A percentile compares a stretch with the other conserved stretches of the same genome.
Evolutionary conservation across 1,139 yeast genomes (phyloP).

Genomic region (Kurtzmaniella quercitrusa): DNA sequence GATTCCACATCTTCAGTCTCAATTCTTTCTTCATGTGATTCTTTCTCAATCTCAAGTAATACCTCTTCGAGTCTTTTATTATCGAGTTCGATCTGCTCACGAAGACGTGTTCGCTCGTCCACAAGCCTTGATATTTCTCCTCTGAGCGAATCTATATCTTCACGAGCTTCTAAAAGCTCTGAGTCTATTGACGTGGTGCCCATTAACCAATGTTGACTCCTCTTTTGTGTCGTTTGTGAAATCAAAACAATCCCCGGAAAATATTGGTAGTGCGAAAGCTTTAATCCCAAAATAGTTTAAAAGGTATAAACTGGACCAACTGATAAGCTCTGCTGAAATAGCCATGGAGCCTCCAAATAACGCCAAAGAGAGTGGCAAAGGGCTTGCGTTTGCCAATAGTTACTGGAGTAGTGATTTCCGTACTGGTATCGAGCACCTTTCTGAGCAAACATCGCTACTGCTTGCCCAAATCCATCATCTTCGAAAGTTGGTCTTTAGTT

Average conservation of each 20-base stretch:
- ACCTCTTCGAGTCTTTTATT: background rate
- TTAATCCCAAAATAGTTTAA: too few species aligned
- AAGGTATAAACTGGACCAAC: too few species aligned
- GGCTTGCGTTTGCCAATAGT: constrained; percentile 22
- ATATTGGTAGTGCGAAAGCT: too few species aligned
- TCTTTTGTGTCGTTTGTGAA: background rate
- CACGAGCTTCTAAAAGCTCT: constrained; percentile 7
- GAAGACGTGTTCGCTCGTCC: background rate
- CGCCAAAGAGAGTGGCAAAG: background rate
- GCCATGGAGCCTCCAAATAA: background rate
- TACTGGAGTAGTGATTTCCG: constrained; percentile 46
- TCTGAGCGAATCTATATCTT: constrained; percentile 3
- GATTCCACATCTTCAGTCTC: background rate
- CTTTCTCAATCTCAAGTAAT: too few species aligned
- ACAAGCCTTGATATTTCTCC: constrained; percentile 2
- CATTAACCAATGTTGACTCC: background rate
- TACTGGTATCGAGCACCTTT: constrained; percentile 31
- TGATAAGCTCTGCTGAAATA: too few species aligned
- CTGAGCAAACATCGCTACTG: constrained; percentile 29
- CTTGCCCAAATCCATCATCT: constrained; percentile 41
- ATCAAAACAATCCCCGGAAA: background rate
- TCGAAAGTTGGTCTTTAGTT: constrained; percentile 34
- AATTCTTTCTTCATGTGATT: too few species aligned
- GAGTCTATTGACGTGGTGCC: constrained; percentile 1
- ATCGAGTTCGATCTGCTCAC: background rate